A percentile compares a stretch with the other conserved stretches of the same genome.
Evolutionary conservation across 116 monocot genomes (phyloP).

Genomic region (Posidonia oceanica): DNA sequence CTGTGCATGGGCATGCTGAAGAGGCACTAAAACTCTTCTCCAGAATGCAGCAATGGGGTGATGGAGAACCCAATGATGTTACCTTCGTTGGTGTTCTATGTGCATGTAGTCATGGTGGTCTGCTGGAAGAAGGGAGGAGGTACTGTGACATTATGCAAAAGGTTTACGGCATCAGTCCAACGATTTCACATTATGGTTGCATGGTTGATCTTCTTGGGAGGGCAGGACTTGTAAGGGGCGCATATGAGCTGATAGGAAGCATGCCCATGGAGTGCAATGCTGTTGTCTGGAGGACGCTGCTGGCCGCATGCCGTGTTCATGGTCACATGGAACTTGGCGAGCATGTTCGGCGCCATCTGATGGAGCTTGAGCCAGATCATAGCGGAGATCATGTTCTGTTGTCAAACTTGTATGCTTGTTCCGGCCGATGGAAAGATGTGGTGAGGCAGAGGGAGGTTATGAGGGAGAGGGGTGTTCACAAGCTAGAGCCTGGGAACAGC

Average conservation of each 20-base stretch:
- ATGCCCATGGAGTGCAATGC: conserved; percentile 20
- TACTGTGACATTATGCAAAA: conserved; percentile 16
- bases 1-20: conserved; percentile 11
- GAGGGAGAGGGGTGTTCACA: conserved; percentile 3
- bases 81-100: conserved; percentile 24
- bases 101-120: conserved; percentile 22
- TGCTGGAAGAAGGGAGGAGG: conserved; percentile 18
- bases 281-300: conserved; percentile 17
- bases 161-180: conserved; percentile 12
- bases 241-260: conserved; percentile 8
- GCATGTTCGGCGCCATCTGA: conserved; percentile 2
- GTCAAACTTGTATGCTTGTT: conserved; percentile 15
- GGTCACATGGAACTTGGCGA: conserved; percentile 16
- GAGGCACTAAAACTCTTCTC: conserved; percentile 19
- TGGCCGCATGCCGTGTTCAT: conserved; percentile 20
- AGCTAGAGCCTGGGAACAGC: conserved; percentile 8
- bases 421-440: conserved; percentile 8
- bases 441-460: conserved; percentile 14
- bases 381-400: conserved; percentile 15
- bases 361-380: conserved; percentile 18
- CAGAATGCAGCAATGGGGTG: conserved; percentile 7
- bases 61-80: conserved; percentile 12
- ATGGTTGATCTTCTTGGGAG: conserved; percentile 30
- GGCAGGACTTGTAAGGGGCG: conserved; percentile 9
- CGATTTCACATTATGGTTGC: conserved; percentile 29